Evolutionary conservation across 73 alveolate genomes (phyloP).

Genomic region (Breviolum minutum): DNA sequence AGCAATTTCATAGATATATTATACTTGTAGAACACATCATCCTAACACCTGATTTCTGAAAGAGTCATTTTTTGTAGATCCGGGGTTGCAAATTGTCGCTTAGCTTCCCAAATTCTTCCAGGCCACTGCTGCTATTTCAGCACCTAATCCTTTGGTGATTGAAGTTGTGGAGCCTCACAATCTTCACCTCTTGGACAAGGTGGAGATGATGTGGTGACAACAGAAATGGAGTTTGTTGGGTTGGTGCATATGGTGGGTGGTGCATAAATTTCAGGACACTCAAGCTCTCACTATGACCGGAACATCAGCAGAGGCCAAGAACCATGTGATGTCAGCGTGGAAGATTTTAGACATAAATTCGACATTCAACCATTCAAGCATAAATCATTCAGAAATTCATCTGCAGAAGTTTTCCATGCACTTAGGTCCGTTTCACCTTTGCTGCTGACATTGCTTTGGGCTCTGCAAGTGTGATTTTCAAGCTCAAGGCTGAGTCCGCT

Average conservation of each 20-base stretch:
- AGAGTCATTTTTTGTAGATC: neutral
- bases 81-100: neutral
- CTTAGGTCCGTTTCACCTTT: constrained; percentile 78
- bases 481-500: constrained; percentile 12
- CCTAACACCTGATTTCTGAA: neutral
- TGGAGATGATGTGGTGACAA: neutral
- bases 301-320: constrained; percentile 47
- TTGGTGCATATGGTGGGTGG: neutral
- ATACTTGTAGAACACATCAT: neutral
- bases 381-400: neutral
- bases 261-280: neutral
- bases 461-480: constrained; percentile 51
- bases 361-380: neutral
- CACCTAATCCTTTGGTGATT: constrained; percentile 18
- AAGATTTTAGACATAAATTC: neutral
- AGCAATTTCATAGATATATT: too few relatives aligned
- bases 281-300: constrained; percentile 40
- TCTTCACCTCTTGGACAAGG: constrained; percentile 48
- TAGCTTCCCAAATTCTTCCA: too few relatives aligned
- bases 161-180: constrained; percentile 55
- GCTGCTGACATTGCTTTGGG: constrained; percentile 63
- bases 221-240: neutral
- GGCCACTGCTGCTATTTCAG: constrained; percentile 2
- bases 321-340: neutral
- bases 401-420: neutral